Base-by-base conservation (phyloP, 2,329 filamentous ascomycete species). In the Fusarium marasasianum region DNA sequence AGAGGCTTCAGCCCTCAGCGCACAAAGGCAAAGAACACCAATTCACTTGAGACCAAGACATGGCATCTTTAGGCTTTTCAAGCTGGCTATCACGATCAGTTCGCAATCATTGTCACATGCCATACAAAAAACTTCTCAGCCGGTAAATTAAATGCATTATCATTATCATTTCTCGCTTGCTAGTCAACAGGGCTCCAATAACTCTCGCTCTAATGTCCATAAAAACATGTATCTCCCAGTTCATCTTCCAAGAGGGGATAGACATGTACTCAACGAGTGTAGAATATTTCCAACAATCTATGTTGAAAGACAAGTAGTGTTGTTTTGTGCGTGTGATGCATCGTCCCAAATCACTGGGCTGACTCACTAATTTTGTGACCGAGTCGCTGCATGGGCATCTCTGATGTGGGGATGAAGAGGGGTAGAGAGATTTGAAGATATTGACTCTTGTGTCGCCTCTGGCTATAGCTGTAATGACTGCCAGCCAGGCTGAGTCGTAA, bases 261-360 rank as follows among this genome's bases (percentile, higher is more conserved):
- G 11, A 3, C 17, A 26, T 24, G 18, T 24, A 24, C 31, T 24
- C 12, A 20, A 26, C 20, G 14, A 9, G 17, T 35, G 11, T 24
- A 37, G 9, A 38, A 29, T 37, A 22, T 10, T 22, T 17, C 14
- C 7, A 29, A 22, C 14, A 26, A 9, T 29, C 1, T 38, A 9
- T 54, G 14, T 8, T 29, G n/a, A 22, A 12, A 26, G 12, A 15
- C 14, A 22, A 20, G 8, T 14, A 11, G 2, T 37, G 31, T 37
- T 35, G 1, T 8, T 51, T 51, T 17, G 1, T 26, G 13, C 3
- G n/a, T 12, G 7, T 20, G 14, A 10, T 11, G 2, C n/a, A 7
- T 53, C 3, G 17, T 24, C 31, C 48, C 3, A 1, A 20, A 14
- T 0, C n/a, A 14, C 8, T 7, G 8, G n/a, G 22, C 14, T 35